Percentiles rank a stretch among this genome's conserved stretches.
Evolutionary conservation across 805 yeast genomes (phyloP).

Genomic region (Millerozyma acaciae): DNA sequence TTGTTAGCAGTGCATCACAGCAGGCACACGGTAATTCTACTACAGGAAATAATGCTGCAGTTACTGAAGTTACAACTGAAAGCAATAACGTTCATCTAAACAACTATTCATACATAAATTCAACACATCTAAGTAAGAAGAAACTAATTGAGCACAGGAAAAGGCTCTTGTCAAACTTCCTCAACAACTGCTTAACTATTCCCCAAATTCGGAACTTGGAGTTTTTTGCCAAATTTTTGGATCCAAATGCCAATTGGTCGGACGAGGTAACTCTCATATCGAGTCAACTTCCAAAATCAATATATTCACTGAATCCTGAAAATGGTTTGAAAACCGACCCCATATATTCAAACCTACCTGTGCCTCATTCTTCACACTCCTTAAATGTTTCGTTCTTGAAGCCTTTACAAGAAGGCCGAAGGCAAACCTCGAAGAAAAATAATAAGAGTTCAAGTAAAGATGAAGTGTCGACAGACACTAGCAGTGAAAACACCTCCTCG

Average conservation of each 20-base stretch:
- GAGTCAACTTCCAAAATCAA: slow-evolving; percentile 38
- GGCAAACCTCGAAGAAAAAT: slow-evolving; percentile 21
- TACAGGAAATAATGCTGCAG: background rate
- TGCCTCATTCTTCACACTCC: slow-evolving; percentile 24
- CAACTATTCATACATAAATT: slow-evolving; percentile 33
- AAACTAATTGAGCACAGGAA: slow-evolving; percentile 51
- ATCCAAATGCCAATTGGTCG: slow-evolving; percentile 80
- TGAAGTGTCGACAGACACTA: slow-evolving; percentile 1
- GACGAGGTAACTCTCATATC: slow-evolving; percentile 50
- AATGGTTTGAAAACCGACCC: slow-evolving; percentile 37
- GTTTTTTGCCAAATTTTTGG: slow-evolving; percentile 73
- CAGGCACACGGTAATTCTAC: slow-evolving; percentile 5
- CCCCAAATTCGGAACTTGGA: slow-evolving; percentile 52
- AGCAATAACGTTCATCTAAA: slow-evolving; percentile 5
- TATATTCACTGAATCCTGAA: slow-evolving; percentile 42
- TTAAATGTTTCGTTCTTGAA: slow-evolving; percentile 22
- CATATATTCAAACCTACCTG: slow-evolving; percentile 31
- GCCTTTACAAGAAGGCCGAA: slow-evolving; percentile 24
- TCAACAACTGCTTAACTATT: slow-evolving; percentile 67
- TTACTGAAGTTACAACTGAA: slow-evolving; percentile 2
- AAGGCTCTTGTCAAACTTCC: slow-evolving; percentile 69
- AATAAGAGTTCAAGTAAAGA: slow-evolving; percentile 10
- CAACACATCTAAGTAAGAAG: slow-evolving; percentile 35
- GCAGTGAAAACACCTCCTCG: slow-evolving; percentile 2
- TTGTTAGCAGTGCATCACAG: slow-evolving; percentile 15